phyloP scores from a whole-genome alignment of 2,329 filamentous ascomycete genomes.

The Cercospora citrullina region DNA sequence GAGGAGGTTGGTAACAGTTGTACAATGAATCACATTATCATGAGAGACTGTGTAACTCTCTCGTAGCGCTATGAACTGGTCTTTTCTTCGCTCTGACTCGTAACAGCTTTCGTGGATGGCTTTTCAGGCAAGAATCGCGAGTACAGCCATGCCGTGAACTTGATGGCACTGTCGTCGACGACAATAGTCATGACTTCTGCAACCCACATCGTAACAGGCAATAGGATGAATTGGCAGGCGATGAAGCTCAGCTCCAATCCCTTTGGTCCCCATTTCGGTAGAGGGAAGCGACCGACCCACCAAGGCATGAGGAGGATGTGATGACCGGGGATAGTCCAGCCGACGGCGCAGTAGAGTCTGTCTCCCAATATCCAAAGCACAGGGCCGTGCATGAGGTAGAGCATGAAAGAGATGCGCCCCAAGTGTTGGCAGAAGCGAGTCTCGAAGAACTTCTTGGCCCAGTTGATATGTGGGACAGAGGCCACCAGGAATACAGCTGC shows the following conservation, averaged over 20 bases:
- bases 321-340: slow-evolving; percentile 52
- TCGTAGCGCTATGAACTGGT: slow-evolving; percentile 12
- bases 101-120: slow-evolving; percentile 9
- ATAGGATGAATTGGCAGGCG: slow-evolving; percentile 58
- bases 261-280: slow-evolving; percentile 53
- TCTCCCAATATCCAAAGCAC: slow-evolving; percentile 62
- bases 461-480: slow-evolving; percentile 57
- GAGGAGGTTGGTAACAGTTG: neutral
- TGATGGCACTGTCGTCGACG: slow-evolving; percentile 63
- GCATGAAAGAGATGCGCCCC: slow-evolving; percentile 61
- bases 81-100: slow-evolving; percentile 12
- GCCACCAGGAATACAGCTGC: slow-evolving; percentile 59
- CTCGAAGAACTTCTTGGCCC: slow-evolving; percentile 62
- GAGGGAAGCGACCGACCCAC: slow-evolving; percentile 61
- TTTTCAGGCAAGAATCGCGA: slow-evolving; percentile 41
- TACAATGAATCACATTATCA: slow-evolving; percentile 6
- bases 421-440: slow-evolving; percentile 60
- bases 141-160: slow-evolving; percentile 60
- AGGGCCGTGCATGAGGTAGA: slow-evolving; percentile 66
- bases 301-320: slow-evolving; percentile 54
- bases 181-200: slow-evolving; percentile 58
- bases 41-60: slow-evolving; percentile 8
- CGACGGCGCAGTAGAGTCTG: slow-evolving; percentile 62
- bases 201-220: slow-evolving; percentile 60
- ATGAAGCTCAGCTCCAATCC: slow-evolving; percentile 64